phyloP scores from a whole-genome alignment of 768 basidiomycete genomes.

The Crepidotus variabilis region DNA sequence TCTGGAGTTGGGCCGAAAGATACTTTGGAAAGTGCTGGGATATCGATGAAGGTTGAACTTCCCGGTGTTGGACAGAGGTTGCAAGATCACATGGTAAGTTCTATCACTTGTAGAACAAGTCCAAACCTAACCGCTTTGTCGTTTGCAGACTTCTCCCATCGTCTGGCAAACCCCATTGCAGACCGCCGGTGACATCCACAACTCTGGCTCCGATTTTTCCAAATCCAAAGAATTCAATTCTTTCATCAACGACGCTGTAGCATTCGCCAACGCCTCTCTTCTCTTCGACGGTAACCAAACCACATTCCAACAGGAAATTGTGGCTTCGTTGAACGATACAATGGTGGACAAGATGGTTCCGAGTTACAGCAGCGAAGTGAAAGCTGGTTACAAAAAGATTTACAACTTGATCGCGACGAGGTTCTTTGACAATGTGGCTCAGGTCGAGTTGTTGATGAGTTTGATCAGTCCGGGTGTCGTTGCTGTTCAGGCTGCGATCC shows the following conservation, averaged over 20 bases:
- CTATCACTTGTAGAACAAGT: not conserved
- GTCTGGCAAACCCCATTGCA: slow-evolving; percentile 21
- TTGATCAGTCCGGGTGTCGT: slow-evolving; percentile 32
- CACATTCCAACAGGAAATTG: not conserved
- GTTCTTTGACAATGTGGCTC: slow-evolving; percentile 40
- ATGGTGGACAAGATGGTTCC: slow-evolving; percentile 29
- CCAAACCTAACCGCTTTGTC: not conserved
- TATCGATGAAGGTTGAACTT: slow-evolving; percentile 35
- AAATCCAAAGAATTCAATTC: slow-evolving; percentile 39
- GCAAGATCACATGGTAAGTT: slow-evolving; percentile 46
- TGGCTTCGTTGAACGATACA: not conserved
- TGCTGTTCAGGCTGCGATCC: slow-evolving; percentile 58
- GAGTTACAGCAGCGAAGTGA: slow-evolving; percentile 37
- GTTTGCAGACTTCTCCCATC: slow-evolving; percentile 22
- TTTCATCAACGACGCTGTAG: slow-evolving; percentile 61
- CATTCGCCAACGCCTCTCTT: slow-evolving; percentile 50
- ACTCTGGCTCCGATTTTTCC: slow-evolving; percentile 25
- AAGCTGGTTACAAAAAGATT: slow-evolving; percentile 51
- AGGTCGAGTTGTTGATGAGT: slow-evolving; percentile 51
- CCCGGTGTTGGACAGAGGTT: slow-evolving; percentile 55
- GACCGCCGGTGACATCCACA: slow-evolving; percentile 31
- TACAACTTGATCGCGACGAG: slow-evolving; percentile 40
- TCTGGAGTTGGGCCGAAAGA: slow-evolving; percentile 52
- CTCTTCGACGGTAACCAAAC: slow-evolving; percentile 30
- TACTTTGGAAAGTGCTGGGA: slow-evolving; percentile 38